Base-by-base conservation (phyloP, 306 rosid species). In the Hylodesmum podocarpum region DNA sequence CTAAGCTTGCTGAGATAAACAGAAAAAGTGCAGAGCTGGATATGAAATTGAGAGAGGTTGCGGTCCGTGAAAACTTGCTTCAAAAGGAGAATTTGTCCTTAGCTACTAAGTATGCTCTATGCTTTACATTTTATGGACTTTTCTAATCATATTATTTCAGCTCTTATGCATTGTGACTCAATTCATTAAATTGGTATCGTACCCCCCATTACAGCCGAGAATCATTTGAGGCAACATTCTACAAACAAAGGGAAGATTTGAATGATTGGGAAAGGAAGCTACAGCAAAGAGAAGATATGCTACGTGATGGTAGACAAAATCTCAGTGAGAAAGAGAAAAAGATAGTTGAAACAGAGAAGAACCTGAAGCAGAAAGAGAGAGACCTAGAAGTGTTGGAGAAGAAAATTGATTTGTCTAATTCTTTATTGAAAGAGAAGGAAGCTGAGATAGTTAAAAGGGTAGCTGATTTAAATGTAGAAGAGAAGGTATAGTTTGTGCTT, bases 191-290 rank as follows among this genome's bases (percentile, higher is more conserved):
- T 41, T 11, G 27, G 4, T 41, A 66, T 55, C 76, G 22, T 69
- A 55, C 12, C 53, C 72, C 71, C n/a, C n/a, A 44, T 47, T 72
- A n/a, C 78, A 95, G 99, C 81, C 89, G 91, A 80, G 97, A 95
- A 84, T 90, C 88, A 78, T 87, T 85, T 73, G 84, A 89, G 81
- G 86, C 78, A 22, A 84, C 73, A 10, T 92, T 87, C 84, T 70
- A 72, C 72, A 90, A 87, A 68, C 88, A 91, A 83, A 83, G 88
- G 81, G 95, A 92, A 72, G 91, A 91, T 66, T 89, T 95, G 72
- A 86, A 49, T 73, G 89, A 88, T 70, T 89, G 93, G 99, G 97
- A 89, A 77, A 86, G 70, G 86, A 92, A 88, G 55, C 81, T 92
- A 61, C 87, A 76, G 40, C 90, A 90, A 85, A 80, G 94, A 78